Base-by-base conservation (phyloP, 2,329 filamentous ascomycete species). In the Botrytis elliptica region DNA sequence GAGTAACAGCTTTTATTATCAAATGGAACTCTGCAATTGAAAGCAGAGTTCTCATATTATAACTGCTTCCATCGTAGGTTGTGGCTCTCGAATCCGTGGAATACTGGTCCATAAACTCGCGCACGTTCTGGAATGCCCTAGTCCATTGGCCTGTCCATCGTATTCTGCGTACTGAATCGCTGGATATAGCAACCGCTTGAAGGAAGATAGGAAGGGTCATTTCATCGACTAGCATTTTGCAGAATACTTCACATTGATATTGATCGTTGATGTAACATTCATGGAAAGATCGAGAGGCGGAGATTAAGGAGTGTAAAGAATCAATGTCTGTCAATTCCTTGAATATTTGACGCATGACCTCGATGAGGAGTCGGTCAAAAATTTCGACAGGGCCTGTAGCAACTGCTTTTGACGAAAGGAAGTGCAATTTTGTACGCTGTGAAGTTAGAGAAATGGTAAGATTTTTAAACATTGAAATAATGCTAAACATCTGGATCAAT, bases 191-290 rank as follows among this genome's bases (percentile, higher is more conserved):
- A 18, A 38, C 33, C 7, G 64, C 64, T 40, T 40, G 64, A 67
- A 67, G 33, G n/a, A 67, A 67, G 33, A 67, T 52, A 67, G 64
- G 22, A 25, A 67, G 44, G 9, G 44, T 67, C 64, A 67, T 67
- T 25, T 67, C 64, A 38, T 38, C 14, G 44, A 67, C 64, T 12
- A 67, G 44, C n/a, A 52, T 25, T n/a, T 3, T 67, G 64, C 44
- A 38, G 22, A 67, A 29, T 52, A 67, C 12, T 18, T 62, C 20
- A 22, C 20, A 38, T 62, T n/a, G 12, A 3, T 33, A 4, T 67
- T 3, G 14, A 1, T 67, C 22, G 1, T 33, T 18, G 9, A n/a
- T 29, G 12, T 40, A 67, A 36, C 33, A 52, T 33, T n/a, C 8
- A 46, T 52, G 49, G 42, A 52, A 52, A 10, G 44, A 14, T 52